Evolutionary conservation across 2,329 filamentous ascomycete genomes (phyloP).

Genomic region (Graphilbum sp.): DNA sequence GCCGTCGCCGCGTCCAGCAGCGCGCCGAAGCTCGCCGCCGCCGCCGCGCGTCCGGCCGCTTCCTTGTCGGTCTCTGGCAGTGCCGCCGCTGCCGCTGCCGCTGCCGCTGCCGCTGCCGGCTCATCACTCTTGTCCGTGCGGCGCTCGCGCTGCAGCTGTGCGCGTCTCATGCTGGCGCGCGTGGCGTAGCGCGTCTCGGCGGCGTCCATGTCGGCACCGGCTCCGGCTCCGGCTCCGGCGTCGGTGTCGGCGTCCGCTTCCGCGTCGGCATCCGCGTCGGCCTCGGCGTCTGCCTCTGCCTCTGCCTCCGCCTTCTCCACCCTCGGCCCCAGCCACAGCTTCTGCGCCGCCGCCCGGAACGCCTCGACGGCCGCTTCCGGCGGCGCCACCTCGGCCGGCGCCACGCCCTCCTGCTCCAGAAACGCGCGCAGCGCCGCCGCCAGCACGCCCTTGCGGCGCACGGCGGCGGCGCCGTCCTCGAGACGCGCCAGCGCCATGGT

Average conservation of each 20-base stretch:
- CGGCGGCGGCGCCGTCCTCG: constrained; percentile 4
- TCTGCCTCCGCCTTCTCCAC: constrained; percentile 4
- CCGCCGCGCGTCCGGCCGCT: background rate
- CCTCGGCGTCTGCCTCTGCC: constrained; percentile 2
- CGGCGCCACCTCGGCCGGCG: constrained; percentile 9
- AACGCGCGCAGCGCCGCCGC: constrained; percentile 10
- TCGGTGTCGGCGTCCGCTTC: constrained; percentile 6
- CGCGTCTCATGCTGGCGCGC: background rate
- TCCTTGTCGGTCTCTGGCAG: background rate
- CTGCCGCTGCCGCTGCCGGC: background rate
- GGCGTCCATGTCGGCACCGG: too few relatives aligned
- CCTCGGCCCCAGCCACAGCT: constrained; percentile 8
- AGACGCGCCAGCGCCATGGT: constrained; percentile 16
- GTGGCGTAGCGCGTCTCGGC: background rate
- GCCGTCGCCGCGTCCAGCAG: constrained; percentile 3
- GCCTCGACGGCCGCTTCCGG: constrained; percentile 6
- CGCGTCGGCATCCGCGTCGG: constrained; percentile 10
- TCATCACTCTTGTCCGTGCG: background rate
- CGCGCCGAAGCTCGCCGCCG: background rate
- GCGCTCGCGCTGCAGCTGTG: too few relatives aligned
- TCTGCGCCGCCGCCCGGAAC: constrained; percentile 6
- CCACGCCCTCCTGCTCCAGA: constrained; percentile 12
- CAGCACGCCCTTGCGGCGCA: constrained; percentile 8
- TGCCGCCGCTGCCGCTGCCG: background rate
- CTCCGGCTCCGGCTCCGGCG: too few relatives aligned